A percentile compares a stretch with the other conserved stretches of the same genome.
Conservation (phyloP, 2,329 filamentous ascomycete genomes). For the Venturia nashicola region DNA sequence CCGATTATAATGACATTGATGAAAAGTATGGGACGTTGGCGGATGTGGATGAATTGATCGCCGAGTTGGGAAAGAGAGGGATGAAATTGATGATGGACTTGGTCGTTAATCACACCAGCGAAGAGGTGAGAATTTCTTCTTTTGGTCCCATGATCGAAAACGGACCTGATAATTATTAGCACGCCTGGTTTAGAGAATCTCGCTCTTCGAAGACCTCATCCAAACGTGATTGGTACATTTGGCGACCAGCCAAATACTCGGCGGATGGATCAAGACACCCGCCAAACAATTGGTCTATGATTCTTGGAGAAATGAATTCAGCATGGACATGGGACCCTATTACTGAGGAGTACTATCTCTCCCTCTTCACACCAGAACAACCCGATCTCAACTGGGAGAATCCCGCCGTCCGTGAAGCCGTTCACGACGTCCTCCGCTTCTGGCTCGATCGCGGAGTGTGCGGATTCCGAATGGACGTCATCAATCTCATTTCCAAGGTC, state of each 20-base stretch:
- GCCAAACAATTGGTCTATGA: constrained; percentile 41
- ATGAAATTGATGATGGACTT: constrained; percentile 40
- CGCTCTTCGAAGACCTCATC: constrained; percentile 36
- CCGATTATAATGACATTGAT: constrained; percentile 34
- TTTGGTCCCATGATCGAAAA: background rate
- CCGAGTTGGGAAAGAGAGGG: constrained; percentile 28
- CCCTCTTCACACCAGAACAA: constrained; percentile 34
- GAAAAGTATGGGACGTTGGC: constrained; percentile 33
- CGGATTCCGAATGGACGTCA: constrained; percentile 37
- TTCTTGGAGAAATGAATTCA: constrained; percentile 26
- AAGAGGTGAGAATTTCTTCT: constrained; percentile 16
- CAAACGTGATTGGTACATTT: constrained; percentile 54
- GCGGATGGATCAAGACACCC: constrained; percentile 40
- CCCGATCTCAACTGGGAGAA: constrained; percentile 39
- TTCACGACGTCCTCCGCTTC: constrained; percentile 34
- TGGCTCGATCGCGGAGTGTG: constrained; percentile 35
- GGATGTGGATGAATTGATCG: constrained; percentile 33
- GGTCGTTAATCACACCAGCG: constrained; percentile 32
- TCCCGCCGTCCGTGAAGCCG: constrained; percentile 29
- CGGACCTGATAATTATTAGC: constrained; percentile 22
- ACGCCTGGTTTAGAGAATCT: constrained; percentile 46
- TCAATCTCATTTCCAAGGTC: constrained; percentile 36
- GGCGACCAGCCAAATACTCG: constrained; percentile 46
- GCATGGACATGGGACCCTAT: constrained; percentile 35
- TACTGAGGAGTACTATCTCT: constrained; percentile 34